Evolutionary conservation across 2,329 filamentous ascomycete genomes (phyloP), one percentile per base, ranked within the genome.

Genomic region (Capronia epimyces): DNA sequence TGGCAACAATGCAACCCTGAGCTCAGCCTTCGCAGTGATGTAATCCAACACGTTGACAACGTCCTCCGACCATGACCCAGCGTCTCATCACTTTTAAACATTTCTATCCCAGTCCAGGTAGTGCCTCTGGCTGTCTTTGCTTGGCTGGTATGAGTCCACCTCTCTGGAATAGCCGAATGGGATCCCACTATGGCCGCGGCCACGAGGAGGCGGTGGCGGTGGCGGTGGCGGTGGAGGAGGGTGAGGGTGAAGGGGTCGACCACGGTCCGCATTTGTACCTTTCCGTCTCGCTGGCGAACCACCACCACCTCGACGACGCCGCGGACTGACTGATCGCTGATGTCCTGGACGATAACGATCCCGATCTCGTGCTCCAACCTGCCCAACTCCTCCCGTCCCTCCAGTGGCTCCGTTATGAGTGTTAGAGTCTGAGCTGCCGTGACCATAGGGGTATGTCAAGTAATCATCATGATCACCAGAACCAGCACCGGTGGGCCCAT

Each of bases 141-240:
- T 10, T 24, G 52, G 52, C 37, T 46, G 16, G n/a, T 50, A 54
- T 20, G 46, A 50, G 29, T 54, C 52, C 12, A 54, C 43, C 15
- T 27, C 8, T 21, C 52, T 29, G 10, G 36, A 21, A 18, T 58
- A 58, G 29, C 56, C 50, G 43, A 47, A 58, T 22, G 46, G 53
- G n/a, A 50, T 43, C 10, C 46, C 47, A 41, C 50, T 52, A 37
- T 56, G 55, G 21, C 55, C 55, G 42, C 52, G 39, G 13, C 47
- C 51, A 39, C 18, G 49, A 34, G 18, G 20, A 32, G 34, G 12
- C 15, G 18, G 6, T 25, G 46, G 31, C 8, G 32, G 6, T 7
- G 15, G 15, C 8, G 40, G 40, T n/a, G 16, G 8, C 6, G 16
- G 40, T 10, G 31, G 31, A 34, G 5, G 31, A 34, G 16, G 40